A percentile compares a stretch with the other conserved stretches of the same genome.
phyloP scores from a whole-genome alignment of 768 basidiomycete genomes.

The Lactarius trivialis region DNA sequence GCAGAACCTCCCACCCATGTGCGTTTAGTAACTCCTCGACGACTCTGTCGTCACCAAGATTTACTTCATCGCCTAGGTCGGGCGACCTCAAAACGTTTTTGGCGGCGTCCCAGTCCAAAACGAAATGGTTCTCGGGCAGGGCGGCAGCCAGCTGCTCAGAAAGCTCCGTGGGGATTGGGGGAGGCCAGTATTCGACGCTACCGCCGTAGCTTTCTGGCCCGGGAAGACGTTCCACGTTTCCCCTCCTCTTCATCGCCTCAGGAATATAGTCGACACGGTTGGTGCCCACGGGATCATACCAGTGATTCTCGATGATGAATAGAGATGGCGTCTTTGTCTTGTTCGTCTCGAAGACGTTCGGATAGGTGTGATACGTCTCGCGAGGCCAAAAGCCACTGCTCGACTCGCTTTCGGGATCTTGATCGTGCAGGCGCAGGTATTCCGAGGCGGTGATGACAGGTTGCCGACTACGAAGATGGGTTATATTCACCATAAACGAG shows the following conservation, averaged over 20 bases:
- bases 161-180: not conserved
- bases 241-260: slow-evolving; percentile 30
- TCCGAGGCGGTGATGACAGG: slow-evolving; percentile 39
- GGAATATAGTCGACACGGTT: slow-evolving; percentile 36
- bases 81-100: not conserved
- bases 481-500: slow-evolving; percentile 38
- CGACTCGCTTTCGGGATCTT: slow-evolving; percentile 31
- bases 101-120: slow-evolving; percentile 10
- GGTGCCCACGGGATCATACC: slow-evolving; percentile 35
- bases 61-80: not conserved
- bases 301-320: slow-evolving; percentile 34
- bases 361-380: slow-evolving; percentile 30
- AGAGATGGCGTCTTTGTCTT: slow-evolving; percentile 26
- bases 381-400: slow-evolving; percentile 37
- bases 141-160: not conserved
- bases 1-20: slow-evolving; percentile 38
- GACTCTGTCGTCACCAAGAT: slow-evolving; percentile 26
- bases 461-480: slow-evolving; percentile 34
- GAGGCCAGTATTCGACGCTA: slow-evolving; percentile 11
- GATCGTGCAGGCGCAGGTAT: slow-evolving; percentile 37
- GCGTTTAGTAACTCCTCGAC: slow-evolving; percentile 31
- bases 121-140: not conserved
- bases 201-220: slow-evolving; percentile 20
- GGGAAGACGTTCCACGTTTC: slow-evolving; percentile 27
- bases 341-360: slow-evolving; percentile 27